Evolutionary conservation across 1,139 yeast genomes (phyloP), one percentile per base, ranked within the genome.

Genomic region (Lodderomyces parapsilosis): DNA sequence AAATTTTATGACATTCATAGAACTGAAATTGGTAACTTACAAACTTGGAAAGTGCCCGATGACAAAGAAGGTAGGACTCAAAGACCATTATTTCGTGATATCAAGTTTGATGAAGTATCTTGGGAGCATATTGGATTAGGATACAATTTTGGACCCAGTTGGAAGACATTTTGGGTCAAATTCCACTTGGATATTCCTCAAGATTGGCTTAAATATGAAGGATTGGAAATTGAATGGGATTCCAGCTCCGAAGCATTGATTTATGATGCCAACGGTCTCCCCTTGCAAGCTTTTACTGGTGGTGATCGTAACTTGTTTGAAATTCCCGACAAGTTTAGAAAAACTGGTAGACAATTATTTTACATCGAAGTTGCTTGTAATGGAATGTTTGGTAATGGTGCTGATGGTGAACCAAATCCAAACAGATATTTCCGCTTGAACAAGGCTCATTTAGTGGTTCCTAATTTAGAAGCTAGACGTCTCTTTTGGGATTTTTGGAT

Each of bases 161-260:
- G 98, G 99, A 84, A 93, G 50, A 86, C 97, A 1, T 94, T 90
- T 54, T 93, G 99, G 99, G 89, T 93, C 64, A 78, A 82, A 53
- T 68, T 91, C 33, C 66, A 74, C 20, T 65, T 87, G 49, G 68
- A 71, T 24, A 69, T 91, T 6, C 96, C 96, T 0, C 56, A 68
- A 17, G 62, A 70, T 3, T 86, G 93, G 86, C 53, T 73, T 15
- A 54, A 63, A 13, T 58, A 73, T 60, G 72, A 59, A 43, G 76
- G 74, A 33, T 74, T 90, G 37, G 69, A 81, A 43, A 79, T 90
- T 47, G 86, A 89, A 48, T 93, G 96, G 91, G 96, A 93, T 59
- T 81, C 90, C 40, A 80, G 81, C 46, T 85, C 86, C 54, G 99
- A 93, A 63, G 98, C 95, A 2, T 67, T 91, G 54, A 77, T 90